Conservation (phyloP, 352 stramenopile genomes). For the Globisporangium nagaii region DNA sequence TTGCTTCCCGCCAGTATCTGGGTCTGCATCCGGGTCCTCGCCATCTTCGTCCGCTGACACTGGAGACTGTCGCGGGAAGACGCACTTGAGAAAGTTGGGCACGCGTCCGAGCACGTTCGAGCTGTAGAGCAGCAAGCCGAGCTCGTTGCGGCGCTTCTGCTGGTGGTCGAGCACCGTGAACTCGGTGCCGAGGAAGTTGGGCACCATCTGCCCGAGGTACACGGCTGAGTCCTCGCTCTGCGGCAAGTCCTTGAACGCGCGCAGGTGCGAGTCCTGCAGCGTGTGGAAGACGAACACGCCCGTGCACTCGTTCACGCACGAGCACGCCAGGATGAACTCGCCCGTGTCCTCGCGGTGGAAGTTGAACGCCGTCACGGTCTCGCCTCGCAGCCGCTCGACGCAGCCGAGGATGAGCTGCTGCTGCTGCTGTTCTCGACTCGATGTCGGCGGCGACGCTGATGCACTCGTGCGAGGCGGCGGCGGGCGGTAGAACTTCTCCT, state of each 20-base stretch:
- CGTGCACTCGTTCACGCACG: constrained; percentile 58
- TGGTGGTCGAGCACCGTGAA: constrained; percentile 83
- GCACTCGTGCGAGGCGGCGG: constrained; percentile 1
- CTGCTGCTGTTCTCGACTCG: constrained; percentile 6
- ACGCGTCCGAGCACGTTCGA: constrained; percentile 75
- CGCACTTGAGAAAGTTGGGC: constrained; percentile 67
- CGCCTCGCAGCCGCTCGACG: constrained; percentile 59
- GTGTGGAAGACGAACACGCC: constrained; percentile 83
- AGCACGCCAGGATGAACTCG: constrained; percentile 70
- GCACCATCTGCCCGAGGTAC: constrained; percentile 71
- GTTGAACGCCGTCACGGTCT: constrained; percentile 82
- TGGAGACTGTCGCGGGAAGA: constrained; percentile 33
- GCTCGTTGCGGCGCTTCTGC: constrained; percentile 54
- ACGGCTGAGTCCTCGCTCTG: constrained; percentile 72
- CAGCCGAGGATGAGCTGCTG: constrained; percentile 52
- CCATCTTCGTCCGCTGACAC: constrained; percentile 2
- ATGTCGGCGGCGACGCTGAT: background rate
- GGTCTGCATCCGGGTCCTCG: constrained; percentile 8
- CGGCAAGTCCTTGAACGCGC: constrained; percentile 65
- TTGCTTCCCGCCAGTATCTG: background rate
- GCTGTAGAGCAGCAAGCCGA: constrained; percentile 74
- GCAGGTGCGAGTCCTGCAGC: constrained; percentile 65
- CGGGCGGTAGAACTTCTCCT: constrained; percentile 62
- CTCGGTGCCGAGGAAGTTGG: constrained; percentile 82
- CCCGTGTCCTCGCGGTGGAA: constrained; percentile 79